phyloP scores from a whole-genome alignment of 2,329 filamentous ascomycete species.

The Exophiala sideris region DNA sequence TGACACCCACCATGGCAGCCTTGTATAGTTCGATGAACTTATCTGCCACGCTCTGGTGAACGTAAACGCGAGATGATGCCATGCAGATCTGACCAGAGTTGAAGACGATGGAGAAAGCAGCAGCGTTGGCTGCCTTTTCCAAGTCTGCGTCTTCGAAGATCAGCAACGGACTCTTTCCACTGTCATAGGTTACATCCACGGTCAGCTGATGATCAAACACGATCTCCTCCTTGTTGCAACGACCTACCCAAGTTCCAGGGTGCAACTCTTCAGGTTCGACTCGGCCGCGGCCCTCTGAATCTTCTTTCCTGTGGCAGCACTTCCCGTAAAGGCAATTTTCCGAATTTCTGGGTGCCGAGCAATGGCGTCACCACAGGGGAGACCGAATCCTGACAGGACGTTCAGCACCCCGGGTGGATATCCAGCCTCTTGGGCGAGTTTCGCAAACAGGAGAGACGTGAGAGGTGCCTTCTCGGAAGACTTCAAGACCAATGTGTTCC shows the following conservation, averaged over 20 bases:
- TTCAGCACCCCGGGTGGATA: slow-evolving; percentile 62
- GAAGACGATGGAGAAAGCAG: slow-evolving; percentile 29
- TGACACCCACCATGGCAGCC: slow-evolving; percentile 31
- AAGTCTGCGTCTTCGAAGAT: slow-evolving; percentile 36
- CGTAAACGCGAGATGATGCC: slow-evolving; percentile 55
- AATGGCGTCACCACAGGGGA: slow-evolving; percentile 54
- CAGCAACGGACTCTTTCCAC: slow-evolving; percentile 34
- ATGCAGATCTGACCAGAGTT: slow-evolving; percentile 35
- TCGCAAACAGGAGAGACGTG: slow-evolving; percentile 49
- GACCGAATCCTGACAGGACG: slow-evolving; percentile 57
- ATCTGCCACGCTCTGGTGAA: slow-evolving; percentile 59
- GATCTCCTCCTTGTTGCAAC: too few species aligned
- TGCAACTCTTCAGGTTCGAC: slow-evolving; percentile 56
- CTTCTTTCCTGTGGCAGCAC: slow-evolving; percentile 57
- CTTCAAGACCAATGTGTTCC: slow-evolving; percentile 54
- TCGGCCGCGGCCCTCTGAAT: slow-evolving; percentile 54
- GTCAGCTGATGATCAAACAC: too few species aligned
- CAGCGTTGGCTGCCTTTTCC: slow-evolving; percentile 33
- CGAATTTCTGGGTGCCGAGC: slow-evolving; percentile 56
- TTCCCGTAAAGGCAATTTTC: slow-evolving; percentile 64
- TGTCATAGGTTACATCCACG: too few species aligned
- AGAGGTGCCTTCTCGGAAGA: slow-evolving; percentile 55
- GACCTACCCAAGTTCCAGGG: slow-evolving; percentile 58
- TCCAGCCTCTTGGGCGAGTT: slow-evolving; percentile 50
- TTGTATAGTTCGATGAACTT: slow-evolving; percentile 50